Conservation (phyloP, 331 rosid genomes). For the Rosa hybrid region DNA sequence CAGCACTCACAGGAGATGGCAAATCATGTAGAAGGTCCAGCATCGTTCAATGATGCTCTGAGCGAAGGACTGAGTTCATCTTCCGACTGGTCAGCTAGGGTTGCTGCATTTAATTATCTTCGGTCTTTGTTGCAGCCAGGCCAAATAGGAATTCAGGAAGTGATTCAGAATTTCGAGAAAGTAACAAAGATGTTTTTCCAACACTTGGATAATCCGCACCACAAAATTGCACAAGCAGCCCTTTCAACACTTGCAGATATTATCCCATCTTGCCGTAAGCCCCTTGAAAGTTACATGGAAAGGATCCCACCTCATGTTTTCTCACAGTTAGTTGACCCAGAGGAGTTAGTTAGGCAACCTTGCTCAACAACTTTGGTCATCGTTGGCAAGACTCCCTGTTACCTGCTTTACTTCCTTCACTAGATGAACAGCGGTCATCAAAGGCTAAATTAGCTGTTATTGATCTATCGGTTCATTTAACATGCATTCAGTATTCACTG, state of each 20-base stretch:
- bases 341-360: constrained; percentile 93
- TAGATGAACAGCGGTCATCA: constrained; percentile 97
- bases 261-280: constrained; percentile 90
- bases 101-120: constrained; percentile 93
- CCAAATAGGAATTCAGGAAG: constrained; percentile 88
- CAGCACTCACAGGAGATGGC: constrained; percentile 80
- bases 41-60: constrained; percentile 94
- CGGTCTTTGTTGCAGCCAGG: constrained; percentile 95
- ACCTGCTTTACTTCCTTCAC: constrained; percentile 95
- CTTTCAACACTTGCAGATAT: constrained; percentile 94
- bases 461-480: constrained; percentile 87
- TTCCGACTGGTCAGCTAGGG: constrained; percentile 99
- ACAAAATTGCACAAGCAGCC: constrained; percentile 99
- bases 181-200: constrained; percentile 98
- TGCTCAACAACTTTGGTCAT: constrained; percentile 87
- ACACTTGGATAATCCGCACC: constrained; percentile 99
- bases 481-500: constrained; percentile 50
- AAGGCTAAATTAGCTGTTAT: constrained; percentile 98
- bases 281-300: constrained; percentile 96
- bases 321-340: constrained; percentile 95
- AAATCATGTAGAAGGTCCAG: constrained; percentile 76
- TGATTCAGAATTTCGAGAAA: constrained; percentile 90
- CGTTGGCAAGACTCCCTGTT: constrained; percentile 91
- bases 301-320: constrained; percentile 96
- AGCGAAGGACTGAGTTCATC: constrained; percentile 95